Conservation (phyloP, 352 stramenopile species). For the Salisapilia sapeloensis region DNA sequence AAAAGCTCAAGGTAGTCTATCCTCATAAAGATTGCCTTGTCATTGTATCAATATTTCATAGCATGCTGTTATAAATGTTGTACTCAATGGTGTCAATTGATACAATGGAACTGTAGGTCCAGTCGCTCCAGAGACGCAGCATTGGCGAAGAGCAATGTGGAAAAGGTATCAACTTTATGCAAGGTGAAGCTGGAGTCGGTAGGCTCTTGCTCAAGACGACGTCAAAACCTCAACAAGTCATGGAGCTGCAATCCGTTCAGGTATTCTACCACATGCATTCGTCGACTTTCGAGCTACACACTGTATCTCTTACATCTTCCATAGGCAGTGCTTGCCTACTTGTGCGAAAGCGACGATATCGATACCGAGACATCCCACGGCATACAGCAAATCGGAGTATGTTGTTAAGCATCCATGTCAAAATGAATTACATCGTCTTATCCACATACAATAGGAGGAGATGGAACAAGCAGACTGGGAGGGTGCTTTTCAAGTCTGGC, state of each 20-base stretch:
- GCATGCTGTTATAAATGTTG: no score
- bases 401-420: constrained; percentile 5
- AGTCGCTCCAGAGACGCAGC: constrained; percentile 42
- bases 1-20: constrained; percentile 30
- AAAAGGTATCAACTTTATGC: constrained; percentile 45
- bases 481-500: constrained; percentile 37
- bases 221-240: constrained; percentile 26
- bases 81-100: constrained; percentile 1
- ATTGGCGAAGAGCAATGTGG: constrained; percentile 29
- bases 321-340: constrained; percentile 28
- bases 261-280: constrained; percentile 2
- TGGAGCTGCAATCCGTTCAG: constrained; percentile 34
- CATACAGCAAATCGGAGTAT: constrained; percentile 41
- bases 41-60: no score
- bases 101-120: constrained; percentile 14
- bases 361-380: constrained; percentile 24
- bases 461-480: constrained; percentile 32
- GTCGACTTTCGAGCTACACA: neutral
- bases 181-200: constrained; percentile 51
- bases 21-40: neutral
- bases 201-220: constrained; percentile 40
- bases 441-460: constrained; percentile 18
- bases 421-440: constrained; percentile 1
- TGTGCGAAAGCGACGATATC: constrained; percentile 35
- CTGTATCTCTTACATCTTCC: neutral